Base-by-base conservation (phyloP, 108 stramenopile species). In the Schizochytrium sp. region DNA sequence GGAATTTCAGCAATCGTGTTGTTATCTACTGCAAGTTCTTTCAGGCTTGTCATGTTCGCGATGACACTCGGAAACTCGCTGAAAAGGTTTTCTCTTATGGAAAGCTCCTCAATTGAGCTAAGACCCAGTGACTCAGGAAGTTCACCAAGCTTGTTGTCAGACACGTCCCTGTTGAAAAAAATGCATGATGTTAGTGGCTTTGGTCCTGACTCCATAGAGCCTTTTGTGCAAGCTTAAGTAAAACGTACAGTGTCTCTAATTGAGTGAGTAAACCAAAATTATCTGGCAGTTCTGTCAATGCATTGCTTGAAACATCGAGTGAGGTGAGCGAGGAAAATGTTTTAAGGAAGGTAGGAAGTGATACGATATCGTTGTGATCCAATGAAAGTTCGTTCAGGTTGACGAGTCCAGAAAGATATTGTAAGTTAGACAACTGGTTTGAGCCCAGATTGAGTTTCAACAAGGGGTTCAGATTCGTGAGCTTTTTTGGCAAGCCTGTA, bases 141-240 rank as follows among this genome's bases (percentile, higher is more conserved):
- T n/a, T 60, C 59, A n/a, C 59, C 28, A n/a, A 60, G 59, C 0
- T 60, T 60, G 59, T 60, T 60, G 19, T 60, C 59, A 60, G 59
- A 60, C 19, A 60, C 19, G 28, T 60, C 59, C 59, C 59, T 1
- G 28, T 60, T 17, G 17, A n/a, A 60, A 17, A 19, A 1, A 60
- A 60, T 17, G 59, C 59, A n/a, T 60, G 19, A 60, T 17, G 59
- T n/a, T n/a, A n/a, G 59, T 17, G 28, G 19, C 28, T n/a, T 60
- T n/a, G 1, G 17, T 60, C 59, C 17, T 60, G 17, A 60, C 59
- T n/a, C 19, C 59, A 17, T n/a, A 60, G 2, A 60, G 17, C 19
- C 28, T n/a, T 17, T n/a, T 60, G 19, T 60, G 0, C 19, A 1
- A 60, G 59, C 2, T 60, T n/a, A n/a, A 60, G 1, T n/a, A 60